Evolutionary conservation across 306 rosid genomes (phyloP).

Genomic region (Sicyos edulis): DNA sequence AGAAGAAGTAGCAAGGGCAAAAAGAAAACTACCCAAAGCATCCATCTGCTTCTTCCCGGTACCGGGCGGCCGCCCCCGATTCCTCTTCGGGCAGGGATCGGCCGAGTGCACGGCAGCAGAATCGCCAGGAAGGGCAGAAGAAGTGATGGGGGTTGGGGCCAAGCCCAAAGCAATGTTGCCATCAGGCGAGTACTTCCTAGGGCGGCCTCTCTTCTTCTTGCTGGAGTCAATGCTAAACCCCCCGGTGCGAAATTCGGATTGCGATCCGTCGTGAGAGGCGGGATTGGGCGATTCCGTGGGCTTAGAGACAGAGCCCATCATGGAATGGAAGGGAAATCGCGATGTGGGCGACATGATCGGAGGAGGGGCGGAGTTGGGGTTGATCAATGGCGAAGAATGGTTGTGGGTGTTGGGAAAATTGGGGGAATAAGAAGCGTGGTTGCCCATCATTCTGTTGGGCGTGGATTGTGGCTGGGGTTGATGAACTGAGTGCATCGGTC

Average conservation of each 20-base stretch:
- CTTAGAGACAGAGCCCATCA: slow-evolving; percentile 28
- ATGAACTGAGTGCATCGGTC: slow-evolving; percentile 22
- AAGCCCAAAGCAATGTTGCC: slow-evolving; percentile 66
- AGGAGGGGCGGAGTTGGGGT: slow-evolving; percentile 45
- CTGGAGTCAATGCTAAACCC: slow-evolving; percentile 49
- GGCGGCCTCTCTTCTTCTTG: slow-evolving; percentile 92
- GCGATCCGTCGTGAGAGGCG: slow-evolving; percentile 54
- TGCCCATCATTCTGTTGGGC: slow-evolving; percentile 46
- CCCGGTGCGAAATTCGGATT: slow-evolving; percentile 25
- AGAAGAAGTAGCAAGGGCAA: neutral
- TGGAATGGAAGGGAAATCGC: slow-evolving; percentile 60
- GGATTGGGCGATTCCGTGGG: slow-evolving; percentile 40
- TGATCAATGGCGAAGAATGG: slow-evolving; percentile 37
- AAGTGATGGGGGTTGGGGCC: slow-evolving; percentile 52
- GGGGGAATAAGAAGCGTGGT: slow-evolving; percentile 40
- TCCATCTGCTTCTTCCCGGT: slow-evolving; percentile 84
- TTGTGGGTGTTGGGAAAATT: slow-evolving; percentile 26
- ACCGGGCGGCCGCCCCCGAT: slow-evolving; percentile 83
- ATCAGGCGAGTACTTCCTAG: slow-evolving; percentile 80
- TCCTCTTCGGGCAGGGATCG: slow-evolving; percentile 49
- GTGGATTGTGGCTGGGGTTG: slow-evolving; percentile 20
- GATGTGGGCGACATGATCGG: slow-evolving; percentile 41
- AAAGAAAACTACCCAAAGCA: slow-evolving; percentile 44
- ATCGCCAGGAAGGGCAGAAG: slow-evolving; percentile 45
- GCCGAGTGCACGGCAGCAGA: slow-evolving; percentile 46